Percentiles rank a stretch among this genome's conserved stretches.
These are phyloP conservation scores for Vicia faba DNA, from an alignment of 306 rosid species.

Conservation along the genomic window DNA sequence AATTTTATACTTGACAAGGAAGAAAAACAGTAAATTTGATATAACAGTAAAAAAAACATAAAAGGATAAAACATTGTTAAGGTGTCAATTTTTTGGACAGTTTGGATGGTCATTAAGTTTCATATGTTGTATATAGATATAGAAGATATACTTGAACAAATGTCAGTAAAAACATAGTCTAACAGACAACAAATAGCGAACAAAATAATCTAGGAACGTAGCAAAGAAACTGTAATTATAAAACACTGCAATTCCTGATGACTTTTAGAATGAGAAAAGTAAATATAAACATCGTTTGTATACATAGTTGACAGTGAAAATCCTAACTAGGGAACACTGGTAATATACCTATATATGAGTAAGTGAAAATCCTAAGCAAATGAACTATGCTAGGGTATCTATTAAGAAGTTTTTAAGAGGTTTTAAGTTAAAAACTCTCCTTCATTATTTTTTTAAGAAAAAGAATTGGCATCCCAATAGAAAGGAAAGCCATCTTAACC, in stretches of 20 bases:
- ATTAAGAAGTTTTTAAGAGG: neutral
- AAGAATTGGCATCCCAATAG: slow-evolving; percentile 18
- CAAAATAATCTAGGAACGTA: slow-evolving; percentile 5
- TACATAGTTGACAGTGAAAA: slow-evolving; percentile 18
- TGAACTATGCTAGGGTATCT: neutral
- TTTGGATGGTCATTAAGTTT: too few species aligned
- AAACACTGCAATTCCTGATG: neutral
- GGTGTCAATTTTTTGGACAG: too few species aligned
- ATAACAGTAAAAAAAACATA: too few species aligned
- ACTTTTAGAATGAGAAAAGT: slow-evolving; percentile 7
- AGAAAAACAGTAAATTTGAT: too few species aligned
- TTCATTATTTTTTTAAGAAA: neutral
- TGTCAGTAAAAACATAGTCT: neutral
- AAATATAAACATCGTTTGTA: slow-evolving; percentile 15
- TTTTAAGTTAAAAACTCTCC: slow-evolving; percentile 14
- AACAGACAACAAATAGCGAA: neutral
- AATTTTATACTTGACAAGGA: too few species aligned
- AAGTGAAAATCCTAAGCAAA: slow-evolving; percentile 22
- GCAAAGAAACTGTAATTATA: neutral
- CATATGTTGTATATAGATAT: too few species aligned
- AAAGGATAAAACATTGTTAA: too few species aligned
- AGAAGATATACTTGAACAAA: too few species aligned
- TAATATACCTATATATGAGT: neutral
- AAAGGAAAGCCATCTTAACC: slow-evolving; percentile 11
- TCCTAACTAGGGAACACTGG: slow-evolving; percentile 14